phyloP scores from a whole-genome alignment of 441 rosid species.

The Syzygium syzygioides region DNA sequence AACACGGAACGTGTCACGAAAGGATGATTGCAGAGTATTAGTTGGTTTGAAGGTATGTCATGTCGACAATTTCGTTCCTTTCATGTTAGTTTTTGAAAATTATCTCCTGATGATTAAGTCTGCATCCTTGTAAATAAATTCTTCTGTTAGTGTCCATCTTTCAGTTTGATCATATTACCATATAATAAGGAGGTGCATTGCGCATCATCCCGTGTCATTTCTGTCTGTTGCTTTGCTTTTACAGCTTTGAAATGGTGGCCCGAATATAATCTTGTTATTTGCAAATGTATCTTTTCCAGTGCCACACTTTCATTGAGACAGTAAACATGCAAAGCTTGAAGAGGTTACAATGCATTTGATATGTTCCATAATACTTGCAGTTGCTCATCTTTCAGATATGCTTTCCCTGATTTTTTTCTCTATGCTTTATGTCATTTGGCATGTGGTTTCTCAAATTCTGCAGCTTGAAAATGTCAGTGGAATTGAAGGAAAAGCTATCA shows the following conservation, averaged over 20 bases:
- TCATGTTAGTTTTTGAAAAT: neutral
- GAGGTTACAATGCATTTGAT: neutral
- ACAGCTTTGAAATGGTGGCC: neutral
- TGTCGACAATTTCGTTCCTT: neutral
- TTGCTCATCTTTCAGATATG: neutral
- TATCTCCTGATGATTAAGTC: neutral
- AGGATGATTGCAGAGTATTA: conserved; percentile 12
- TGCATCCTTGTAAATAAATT: neutral
- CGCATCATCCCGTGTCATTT: neutral
- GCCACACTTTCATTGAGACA: neutral
- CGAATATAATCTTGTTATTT: neutral
- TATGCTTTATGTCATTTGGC: neutral
- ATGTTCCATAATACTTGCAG: neutral
- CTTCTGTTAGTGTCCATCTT: neutral
- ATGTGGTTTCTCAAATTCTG: neutral
- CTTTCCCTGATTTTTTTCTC: neutral
- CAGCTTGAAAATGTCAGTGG: neutral
- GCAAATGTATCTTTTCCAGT: neutral
- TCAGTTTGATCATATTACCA: neutral
- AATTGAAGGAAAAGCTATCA: neutral
- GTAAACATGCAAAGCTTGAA: neutral
- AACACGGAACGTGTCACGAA: conserved; percentile 11
- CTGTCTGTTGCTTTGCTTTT: neutral
- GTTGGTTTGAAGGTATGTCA: conserved; percentile 32
- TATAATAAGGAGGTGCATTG: neutral